Base-by-base conservation (phyloP, 192 early-diverging fungal genomes). In the Rhizophagus sp. region DNA sequence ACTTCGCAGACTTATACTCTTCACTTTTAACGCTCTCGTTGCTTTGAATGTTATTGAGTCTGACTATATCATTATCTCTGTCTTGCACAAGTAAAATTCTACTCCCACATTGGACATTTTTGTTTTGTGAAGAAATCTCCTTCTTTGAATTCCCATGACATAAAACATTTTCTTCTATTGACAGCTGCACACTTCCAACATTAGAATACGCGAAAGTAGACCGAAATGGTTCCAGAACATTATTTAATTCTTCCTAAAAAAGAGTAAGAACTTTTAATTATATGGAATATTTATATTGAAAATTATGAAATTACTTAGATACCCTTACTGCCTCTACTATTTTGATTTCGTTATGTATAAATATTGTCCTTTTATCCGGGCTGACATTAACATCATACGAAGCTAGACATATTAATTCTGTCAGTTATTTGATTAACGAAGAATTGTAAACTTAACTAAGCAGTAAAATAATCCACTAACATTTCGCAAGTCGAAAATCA, bases 301-400 rank as follows among this genome's bases (percentile, higher is more conserved):
- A 49, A 15, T 41, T 41, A 3, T 22, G 2, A 49, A 12, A 25
- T 13, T 39, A 9, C 39, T 50, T 27, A 39, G 52, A 78, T 78
- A 90, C 90, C 78, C 81, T 76, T 27, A 93, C 79, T 27, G 79
- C 77, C 22, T 92, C 87, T 4, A 88, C 64, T 39, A 95, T 66
- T 67, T 78, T 70, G 9, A 85, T 81, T 73, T 99, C 98, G 57
- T 94, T 85, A 64, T 97, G 91, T 12, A 99, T 81, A 80, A 97
- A 86, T 24, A 99, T 88, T 0, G 93, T 98, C 39, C 97, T 90
- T 78, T 99, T 99, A 82, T 99, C 95, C 1, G 98, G 98, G 30
- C 94, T 95, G 30, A 99, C 89, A 76, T 99, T 99, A 36, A 97
- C 94, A 88, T 99, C 97, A 39, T 94, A 92, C 15, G 85, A 83